Evolutionary conservation across 495 filamentous ascomycete species (phyloP).

Genomic region (Aspergillus leporis): DNA sequence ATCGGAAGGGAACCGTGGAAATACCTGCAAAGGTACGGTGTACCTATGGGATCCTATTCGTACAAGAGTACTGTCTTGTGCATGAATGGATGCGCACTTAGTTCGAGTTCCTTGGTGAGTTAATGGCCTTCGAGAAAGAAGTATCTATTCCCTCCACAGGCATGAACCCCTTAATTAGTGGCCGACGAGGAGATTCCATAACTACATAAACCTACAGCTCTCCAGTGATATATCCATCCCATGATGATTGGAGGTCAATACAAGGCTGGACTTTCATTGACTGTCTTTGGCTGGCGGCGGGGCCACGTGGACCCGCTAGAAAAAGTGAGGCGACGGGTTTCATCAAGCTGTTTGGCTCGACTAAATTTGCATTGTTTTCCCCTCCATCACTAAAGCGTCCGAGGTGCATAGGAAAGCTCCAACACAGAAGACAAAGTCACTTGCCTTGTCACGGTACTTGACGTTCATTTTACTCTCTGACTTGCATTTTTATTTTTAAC

Average conservation of each 20-base stretch:
- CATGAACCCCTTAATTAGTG: background rate
- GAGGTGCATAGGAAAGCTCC: slow-evolving; percentile 4
- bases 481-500: slow-evolving; percentile 5
- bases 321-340: slow-evolving; percentile 39
- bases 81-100: background rate
- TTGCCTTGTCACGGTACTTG: slow-evolving; percentile 6
- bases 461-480: slow-evolving; percentile 7
- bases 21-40: slow-evolving; percentile 7
- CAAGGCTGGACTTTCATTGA: slow-evolving; percentile 1
- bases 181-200: background rate
- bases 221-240: too few relatives aligned
- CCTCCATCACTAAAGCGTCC: background rate
- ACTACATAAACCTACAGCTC: too few relatives aligned
- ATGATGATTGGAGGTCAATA: background rate
- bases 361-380: slow-evolving; percentile 1
- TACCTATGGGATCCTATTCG: background rate
- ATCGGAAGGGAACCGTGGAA: slow-evolving; percentile 35
- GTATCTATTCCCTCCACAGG: background rate
- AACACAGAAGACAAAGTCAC: background rate
- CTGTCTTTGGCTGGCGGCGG: slow-evolving; percentile 22
- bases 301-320: slow-evolving; percentile 42
- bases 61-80: slow-evolving; percentile 7
- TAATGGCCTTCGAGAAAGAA: background rate
- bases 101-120: background rate
- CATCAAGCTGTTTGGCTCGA: slow-evolving; percentile 5